Percentiles rank a stretch among this genome's conserved stretches.
phyloP scores from a whole-genome alignment of 1,284 basidiomycete genomes.

The Ustilago tritici region DNA sequence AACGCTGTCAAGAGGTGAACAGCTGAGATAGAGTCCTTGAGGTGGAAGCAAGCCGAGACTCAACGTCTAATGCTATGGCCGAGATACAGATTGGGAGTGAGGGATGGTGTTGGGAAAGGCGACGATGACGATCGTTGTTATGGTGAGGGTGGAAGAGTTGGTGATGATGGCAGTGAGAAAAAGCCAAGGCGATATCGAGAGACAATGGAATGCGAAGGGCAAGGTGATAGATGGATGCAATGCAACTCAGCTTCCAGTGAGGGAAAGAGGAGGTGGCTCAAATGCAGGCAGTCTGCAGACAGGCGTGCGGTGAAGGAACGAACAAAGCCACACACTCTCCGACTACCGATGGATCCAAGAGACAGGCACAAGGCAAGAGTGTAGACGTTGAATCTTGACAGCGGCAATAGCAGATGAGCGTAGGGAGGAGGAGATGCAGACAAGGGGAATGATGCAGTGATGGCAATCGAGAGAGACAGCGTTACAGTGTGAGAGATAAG shows the following conservation, averaged over 20 bases:
- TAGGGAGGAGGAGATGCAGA: not conserved
- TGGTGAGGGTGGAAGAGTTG: constrained; percentile 2
- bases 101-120: not conserved
- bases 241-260: constrained; percentile 5
- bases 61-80: not conserved
- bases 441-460: not conserved
- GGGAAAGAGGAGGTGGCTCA: constrained; percentile 3
- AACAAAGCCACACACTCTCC: not conserved
- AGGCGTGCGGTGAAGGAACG: constrained; percentile 2
- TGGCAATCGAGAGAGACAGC: constrained; percentile 1
- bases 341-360: not conserved
- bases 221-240: constrained; percentile 4
- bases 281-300: constrained; percentile 14
- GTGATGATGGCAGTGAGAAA: not conserved
- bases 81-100: not conserved
- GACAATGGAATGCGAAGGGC: constrained; percentile 6
- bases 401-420: not conserved
- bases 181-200: constrained; percentile 8
- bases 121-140: constrained; percentile 6
- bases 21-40: not conserved
- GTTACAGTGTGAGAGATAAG: not conserved
- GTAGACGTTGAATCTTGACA: constrained; percentile 10
- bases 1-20: not conserved
- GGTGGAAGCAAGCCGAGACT: not conserved
- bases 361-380: not conserved